phyloP scores from a whole-genome alignment of 2,329 filamentous ascomycete species.

The Tolypocladium ovalisporum region DNA sequence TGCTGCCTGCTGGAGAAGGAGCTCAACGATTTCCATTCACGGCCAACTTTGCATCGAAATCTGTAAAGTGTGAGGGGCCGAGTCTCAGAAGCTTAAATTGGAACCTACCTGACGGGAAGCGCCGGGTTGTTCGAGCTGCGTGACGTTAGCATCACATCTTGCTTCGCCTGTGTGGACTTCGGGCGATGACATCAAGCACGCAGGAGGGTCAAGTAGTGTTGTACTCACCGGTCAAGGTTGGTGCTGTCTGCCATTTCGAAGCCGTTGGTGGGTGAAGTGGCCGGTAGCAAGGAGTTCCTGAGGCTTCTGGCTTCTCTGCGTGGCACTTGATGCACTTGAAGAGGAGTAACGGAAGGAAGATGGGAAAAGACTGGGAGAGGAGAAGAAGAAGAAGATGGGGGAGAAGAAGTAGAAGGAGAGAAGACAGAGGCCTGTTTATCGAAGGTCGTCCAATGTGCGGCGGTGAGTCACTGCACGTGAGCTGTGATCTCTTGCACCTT shows the following conservation, averaged over 20 bases:
- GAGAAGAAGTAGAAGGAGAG: not conserved
- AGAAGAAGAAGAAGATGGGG: not conserved
- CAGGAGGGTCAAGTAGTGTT: not conserved
- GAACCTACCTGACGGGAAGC: not conserved
- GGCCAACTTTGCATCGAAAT: constrained; percentile 22
- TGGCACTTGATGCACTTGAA: too few species aligned
- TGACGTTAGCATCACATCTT: not conserved
- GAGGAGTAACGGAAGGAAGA: too few species aligned
- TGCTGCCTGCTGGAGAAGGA: constrained; percentile 23
- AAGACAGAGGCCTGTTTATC: not conserved
- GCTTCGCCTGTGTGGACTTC: not conserved
- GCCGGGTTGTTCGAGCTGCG: not conserved
- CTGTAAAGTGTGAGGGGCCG: constrained; percentile 7
- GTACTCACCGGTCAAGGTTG: not conserved
- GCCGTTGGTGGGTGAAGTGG: not conserved
- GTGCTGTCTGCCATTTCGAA: not conserved
- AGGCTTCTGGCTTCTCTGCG: not conserved
- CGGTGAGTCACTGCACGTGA: not conserved
- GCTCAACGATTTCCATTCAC: constrained; percentile 21
- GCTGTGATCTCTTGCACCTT: not conserved
- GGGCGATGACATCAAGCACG: not conserved
- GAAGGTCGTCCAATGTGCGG: not conserved
- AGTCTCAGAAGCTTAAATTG: not conserved
- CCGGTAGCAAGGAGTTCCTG: not conserved
- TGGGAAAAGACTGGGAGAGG: not conserved